Percentiles rank a stretch among this genome's conserved stretches.
These are phyloP conservation scores for Xylaria hypoxylon DNA, from an alignment of 2,329 filamentous ascomycete genomes.

Conservation along the genomic window DNA sequence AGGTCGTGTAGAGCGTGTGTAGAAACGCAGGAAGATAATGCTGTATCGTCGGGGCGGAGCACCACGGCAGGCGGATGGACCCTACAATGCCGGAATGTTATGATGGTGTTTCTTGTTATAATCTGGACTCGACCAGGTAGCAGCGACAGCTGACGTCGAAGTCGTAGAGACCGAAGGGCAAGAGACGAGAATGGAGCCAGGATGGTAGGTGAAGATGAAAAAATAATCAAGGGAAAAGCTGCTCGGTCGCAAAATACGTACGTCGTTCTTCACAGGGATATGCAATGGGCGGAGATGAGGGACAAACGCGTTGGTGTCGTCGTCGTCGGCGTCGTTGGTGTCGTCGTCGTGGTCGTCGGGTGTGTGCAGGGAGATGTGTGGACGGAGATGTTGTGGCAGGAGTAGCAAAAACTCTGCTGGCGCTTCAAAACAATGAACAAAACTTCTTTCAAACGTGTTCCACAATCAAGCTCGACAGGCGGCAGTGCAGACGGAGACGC, in stretches of 20 bases:
- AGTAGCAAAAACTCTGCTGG: conserved; percentile 32
- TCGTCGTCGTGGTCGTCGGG: conserved; percentile 9
- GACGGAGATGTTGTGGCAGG: conserved; percentile 22
- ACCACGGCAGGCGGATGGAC: conserved; percentile 31
- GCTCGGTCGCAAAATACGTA: conserved; percentile 40
- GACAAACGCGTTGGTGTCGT: conserved; percentile 18
- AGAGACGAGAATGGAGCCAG: conserved; percentile 14
- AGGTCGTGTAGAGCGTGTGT: conserved; percentile 26
- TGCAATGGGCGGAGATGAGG: conserved; percentile 29
- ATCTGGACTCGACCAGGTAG: conserved; percentile 41
- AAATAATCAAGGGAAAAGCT: conserved; percentile 31
- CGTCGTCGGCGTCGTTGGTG: conserved; percentile 18
- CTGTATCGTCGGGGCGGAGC: conserved; percentile 38
- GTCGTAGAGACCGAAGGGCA: conserved; percentile 25
- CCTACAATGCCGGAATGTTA: conserved; percentile 42
- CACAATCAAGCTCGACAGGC: conserved; percentile 35
- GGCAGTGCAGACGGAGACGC: conserved; percentile 30
- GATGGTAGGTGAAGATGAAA: conserved; percentile 6
- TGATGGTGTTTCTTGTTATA: conserved; percentile 37
- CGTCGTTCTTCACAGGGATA: conserved; percentile 32
- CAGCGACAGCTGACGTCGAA: conserved; percentile 42
- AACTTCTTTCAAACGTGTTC: conserved; percentile 38
- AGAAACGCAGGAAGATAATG: conserved; percentile 36
- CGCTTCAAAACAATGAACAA: conserved; percentile 40
- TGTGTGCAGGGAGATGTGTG: conserved; percentile 13